Conservation (phyloP, 352 stramenopile genomes). For the Pelagophyceae sp. region DNA sequence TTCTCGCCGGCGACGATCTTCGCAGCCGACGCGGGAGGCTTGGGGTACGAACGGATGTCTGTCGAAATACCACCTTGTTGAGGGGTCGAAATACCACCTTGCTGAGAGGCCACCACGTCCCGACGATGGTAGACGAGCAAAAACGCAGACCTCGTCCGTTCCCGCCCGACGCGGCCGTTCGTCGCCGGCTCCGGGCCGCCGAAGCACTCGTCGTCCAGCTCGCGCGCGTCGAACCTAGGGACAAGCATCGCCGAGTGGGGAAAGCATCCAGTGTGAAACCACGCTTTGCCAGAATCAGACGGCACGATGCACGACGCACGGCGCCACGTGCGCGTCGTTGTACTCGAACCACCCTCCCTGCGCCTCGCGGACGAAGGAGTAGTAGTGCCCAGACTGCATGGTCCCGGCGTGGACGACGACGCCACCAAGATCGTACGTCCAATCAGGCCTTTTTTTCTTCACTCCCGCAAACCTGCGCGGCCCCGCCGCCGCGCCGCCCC, state of each 20-base stretch:
- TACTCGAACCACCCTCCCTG: constrained; percentile 69
- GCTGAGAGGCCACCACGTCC: too few relatives aligned
- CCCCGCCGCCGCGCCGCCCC: too few relatives aligned
- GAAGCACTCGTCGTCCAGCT: constrained; percentile 72
- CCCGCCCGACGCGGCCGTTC: constrained; percentile 28
- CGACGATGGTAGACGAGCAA: constrained; percentile 45
- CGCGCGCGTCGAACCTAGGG: constrained; percentile 62
- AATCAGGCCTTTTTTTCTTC: not conserved
- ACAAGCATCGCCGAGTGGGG: too few relatives aligned
- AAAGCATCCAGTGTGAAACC: too few relatives aligned
- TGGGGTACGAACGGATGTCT: not conserved
- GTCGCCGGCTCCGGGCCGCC: constrained; percentile 60
- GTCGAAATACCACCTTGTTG: not conserved
- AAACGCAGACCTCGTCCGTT: constrained; percentile 43
- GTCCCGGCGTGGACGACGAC: constrained; percentile 82
- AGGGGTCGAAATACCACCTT: too few relatives aligned
- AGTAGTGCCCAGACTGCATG: constrained; percentile 82
- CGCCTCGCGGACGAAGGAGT: constrained; percentile 78
- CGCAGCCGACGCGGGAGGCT: not conserved
- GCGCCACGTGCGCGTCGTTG: constrained; percentile 73
- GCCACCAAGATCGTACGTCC: constrained; percentile 69
- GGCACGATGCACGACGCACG: too few relatives aligned
- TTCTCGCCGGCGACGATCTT: constrained; percentile 21
- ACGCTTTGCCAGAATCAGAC: too few relatives aligned
- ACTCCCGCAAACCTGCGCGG: too few relatives aligned